phyloP scores from a whole-genome alignment of 2,329 filamentous ascomycete species.

The Xylariaceae sp. region DNA sequence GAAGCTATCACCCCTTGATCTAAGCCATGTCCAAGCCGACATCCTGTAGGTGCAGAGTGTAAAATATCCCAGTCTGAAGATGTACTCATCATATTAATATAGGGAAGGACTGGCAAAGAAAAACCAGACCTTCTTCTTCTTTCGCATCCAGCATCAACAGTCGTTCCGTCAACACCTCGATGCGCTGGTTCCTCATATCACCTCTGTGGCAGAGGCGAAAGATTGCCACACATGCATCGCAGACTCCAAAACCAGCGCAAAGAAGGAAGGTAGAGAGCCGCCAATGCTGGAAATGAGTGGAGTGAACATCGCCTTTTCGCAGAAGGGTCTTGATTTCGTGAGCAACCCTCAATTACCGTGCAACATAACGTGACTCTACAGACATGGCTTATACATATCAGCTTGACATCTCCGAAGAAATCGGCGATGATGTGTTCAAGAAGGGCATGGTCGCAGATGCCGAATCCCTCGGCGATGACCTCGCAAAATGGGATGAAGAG shows the following conservation, averaged over 20 bases:
- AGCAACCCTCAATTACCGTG: background rate
- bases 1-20: conserved; percentile 6
- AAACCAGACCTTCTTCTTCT: conserved; percentile 11
- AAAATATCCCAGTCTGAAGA: too few species aligned
- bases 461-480: conserved; percentile 24
- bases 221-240: conserved; percentile 8
- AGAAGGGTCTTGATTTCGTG: conserved; percentile 19
- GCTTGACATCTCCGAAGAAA: conserved; percentile 24
- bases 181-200: conserved; percentile 10
- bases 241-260: conserved; percentile 8
- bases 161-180: conserved; percentile 7
- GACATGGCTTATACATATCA: too few species aligned
- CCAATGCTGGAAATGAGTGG: conserved; percentile 11
- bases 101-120: conserved; percentile 15
- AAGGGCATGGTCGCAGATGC: conserved; percentile 30
- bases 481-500: conserved; percentile 23
- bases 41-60: conserved; percentile 8
- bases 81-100: background rate
- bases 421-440: conserved; percentile 28
- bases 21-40: conserved; percentile 14
- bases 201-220: conserved; percentile 10
- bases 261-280: conserved; percentile 3
- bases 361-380: too few species aligned
- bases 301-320: conserved; percentile 22
- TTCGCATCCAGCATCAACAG: conserved; percentile 7